Conservation (phyloP, 2,329 filamentous ascomycete species). For the Diaporthe citri region DNA sequence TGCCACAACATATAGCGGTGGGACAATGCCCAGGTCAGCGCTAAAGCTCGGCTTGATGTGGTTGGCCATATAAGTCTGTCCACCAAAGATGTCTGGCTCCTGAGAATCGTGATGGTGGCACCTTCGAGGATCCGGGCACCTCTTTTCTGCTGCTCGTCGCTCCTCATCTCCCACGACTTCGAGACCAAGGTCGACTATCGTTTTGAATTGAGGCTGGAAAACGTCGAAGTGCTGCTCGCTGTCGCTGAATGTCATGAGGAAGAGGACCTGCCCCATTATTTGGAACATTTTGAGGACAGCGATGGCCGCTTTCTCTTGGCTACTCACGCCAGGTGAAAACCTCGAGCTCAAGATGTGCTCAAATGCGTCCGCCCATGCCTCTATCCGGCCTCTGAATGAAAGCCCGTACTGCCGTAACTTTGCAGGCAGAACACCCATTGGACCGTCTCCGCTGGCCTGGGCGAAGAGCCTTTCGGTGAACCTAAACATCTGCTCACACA, state of each 20-base stretch:
- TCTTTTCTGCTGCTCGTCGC: constrained; percentile 59
- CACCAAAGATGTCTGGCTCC: constrained; percentile 53
- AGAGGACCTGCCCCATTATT: constrained; percentile 68
- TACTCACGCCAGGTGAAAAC: constrained; percentile 60
- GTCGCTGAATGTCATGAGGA: constrained; percentile 71
- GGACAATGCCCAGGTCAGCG: constrained; percentile 73
- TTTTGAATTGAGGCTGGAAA: constrained; percentile 64
- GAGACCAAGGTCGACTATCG: constrained; percentile 68
- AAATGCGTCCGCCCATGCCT: constrained; percentile 69
- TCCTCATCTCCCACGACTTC: constrained; percentile 73
- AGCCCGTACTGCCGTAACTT: constrained; percentile 61
- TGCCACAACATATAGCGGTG: constrained; percentile 74
- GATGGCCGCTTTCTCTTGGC: constrained; percentile 70
- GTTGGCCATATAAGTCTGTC: constrained; percentile 57
- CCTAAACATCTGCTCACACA: constrained; percentile 68
- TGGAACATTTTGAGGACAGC: constrained; percentile 73
- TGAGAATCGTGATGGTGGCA: constrained; percentile 58
- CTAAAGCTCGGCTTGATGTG: constrained; percentile 74
- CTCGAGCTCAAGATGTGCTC: constrained; percentile 66
- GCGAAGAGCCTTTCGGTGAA: constrained; percentile 69
- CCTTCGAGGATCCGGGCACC: constrained; percentile 57
- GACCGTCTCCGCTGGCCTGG: constrained; percentile 60
- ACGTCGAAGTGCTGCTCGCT: constrained; percentile 70
- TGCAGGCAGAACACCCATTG: constrained; percentile 65
- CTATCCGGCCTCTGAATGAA: constrained; percentile 63